These are phyloP conservation scores for Heterobasidion annosum DNA, from an alignment of 1,284 basidiomycete genomes.

Conservation along the genomic window DNA sequence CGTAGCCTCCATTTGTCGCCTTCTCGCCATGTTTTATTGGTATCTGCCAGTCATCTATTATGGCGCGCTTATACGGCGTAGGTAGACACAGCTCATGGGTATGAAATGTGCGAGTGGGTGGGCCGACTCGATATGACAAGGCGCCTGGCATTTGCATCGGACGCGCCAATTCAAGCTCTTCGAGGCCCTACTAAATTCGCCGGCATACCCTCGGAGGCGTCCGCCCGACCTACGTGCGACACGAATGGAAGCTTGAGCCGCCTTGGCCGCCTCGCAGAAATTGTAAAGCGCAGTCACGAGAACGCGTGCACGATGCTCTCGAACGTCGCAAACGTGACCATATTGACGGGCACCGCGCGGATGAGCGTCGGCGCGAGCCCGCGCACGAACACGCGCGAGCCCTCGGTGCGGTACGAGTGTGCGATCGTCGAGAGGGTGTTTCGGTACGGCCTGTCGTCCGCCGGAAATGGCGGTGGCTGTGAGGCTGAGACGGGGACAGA, in stretches of 20 bases:
- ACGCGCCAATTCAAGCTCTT: no score
- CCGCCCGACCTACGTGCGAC: neutral
- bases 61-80: no score
- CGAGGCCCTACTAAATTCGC: no score
- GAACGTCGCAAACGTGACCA: slow-evolving; percentile 46
- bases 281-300: slow-evolving; percentile 12
- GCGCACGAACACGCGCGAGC: slow-evolving; percentile 59
- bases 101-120: no score
- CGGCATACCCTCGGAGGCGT: neutral
- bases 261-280: neutral
- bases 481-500: neutral
- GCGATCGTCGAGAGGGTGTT: slow-evolving; percentile 47
- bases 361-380: slow-evolving; percentile 75
- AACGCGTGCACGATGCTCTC: slow-evolving; percentile 32
- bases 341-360: slow-evolving; percentile 52
- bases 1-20: no score
- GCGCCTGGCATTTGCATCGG: no score
- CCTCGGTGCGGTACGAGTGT: slow-evolving; percentile 59
- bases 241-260: no score
- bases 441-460: slow-evolving; percentile 31
- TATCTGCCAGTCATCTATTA: no score
- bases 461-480: neutral
- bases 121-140: no score
- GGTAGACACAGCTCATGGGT: no score
- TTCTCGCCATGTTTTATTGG: no score